These are phyloP conservation scores for Daphne laureola DNA, from an alignment of 441 rosid species.

Conservation along the genomic window DNA sequence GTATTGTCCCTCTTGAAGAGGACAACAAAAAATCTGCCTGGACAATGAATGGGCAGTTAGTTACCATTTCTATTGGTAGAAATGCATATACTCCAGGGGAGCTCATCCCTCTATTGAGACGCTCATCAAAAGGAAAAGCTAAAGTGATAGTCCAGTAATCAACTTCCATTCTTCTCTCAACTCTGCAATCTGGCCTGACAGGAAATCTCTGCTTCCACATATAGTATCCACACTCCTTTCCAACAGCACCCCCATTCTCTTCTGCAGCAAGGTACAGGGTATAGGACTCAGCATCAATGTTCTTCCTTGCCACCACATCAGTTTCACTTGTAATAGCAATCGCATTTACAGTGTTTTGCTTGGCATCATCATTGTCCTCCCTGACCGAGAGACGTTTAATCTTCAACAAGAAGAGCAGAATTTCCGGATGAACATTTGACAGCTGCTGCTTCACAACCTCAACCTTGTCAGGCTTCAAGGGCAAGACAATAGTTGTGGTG, in stretches of 20 bases:
- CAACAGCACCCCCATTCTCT: slow-evolving; percentile 15
- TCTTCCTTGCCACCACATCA: slow-evolving; percentile 43
- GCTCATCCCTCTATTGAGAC: slow-evolving; percentile 35
- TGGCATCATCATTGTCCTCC: slow-evolving; percentile 43
- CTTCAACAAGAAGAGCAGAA: slow-evolving; percentile 53
- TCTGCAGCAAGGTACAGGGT: slow-evolving; percentile 45
- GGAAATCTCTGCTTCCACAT: slow-evolving; percentile 76
- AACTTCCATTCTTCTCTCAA: slow-evolving; percentile 54
- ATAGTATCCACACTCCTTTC: slow-evolving; percentile 39
- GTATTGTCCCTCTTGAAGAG: slow-evolving; percentile 62
- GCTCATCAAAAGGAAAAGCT: slow-evolving; percentile 65
- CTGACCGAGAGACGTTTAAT: slow-evolving; percentile 54
- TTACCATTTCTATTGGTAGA: slow-evolving; percentile 78
- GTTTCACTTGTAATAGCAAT: slow-evolving; percentile 57
- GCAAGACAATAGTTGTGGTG: slow-evolving; percentile 51
- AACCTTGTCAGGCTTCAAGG: slow-evolving; percentile 58
- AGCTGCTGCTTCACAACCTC: slow-evolving; percentile 60
- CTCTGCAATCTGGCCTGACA: slow-evolving; percentile 41
- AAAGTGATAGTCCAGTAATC: slow-evolving; percentile 63
- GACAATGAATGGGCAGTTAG: slow-evolving; percentile 59
- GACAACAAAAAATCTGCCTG: slow-evolving; percentile 65
- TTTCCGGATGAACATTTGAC: slow-evolving; percentile 53
- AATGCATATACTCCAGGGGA: slow-evolving; percentile 69
- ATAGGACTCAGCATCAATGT: slow-evolving; percentile 61
- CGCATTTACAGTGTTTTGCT: slow-evolving; percentile 28